A percentile compares a stretch with the other conserved stretches of the same genome.
These are phyloP conservation scores for Neurospora intermedia DNA, from an alignment of 495 filamentous ascomycete genomes.

Conservation along the genomic window DNA sequence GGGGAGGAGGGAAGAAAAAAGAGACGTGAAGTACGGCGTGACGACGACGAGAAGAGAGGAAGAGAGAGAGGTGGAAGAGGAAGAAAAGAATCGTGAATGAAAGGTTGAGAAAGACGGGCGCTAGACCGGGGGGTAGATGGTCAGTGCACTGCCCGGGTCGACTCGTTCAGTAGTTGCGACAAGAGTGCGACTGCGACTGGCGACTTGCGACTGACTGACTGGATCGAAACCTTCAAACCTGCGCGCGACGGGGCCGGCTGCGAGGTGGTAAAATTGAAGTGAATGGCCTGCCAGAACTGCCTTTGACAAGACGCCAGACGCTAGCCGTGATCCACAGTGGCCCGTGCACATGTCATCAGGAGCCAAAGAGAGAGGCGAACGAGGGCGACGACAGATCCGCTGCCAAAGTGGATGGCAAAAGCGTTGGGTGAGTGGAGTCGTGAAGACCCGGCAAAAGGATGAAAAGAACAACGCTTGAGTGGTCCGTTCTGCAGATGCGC, in stretches of 20 bases:
- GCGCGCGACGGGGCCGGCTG: background rate
- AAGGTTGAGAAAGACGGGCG: slow-evolving; percentile 4
- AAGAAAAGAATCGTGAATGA: slow-evolving; percentile 16
- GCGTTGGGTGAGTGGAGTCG: background rate
- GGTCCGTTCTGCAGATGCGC: background rate
- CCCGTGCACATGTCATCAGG: background rate
- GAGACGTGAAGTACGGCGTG: slow-evolving; percentile 6
- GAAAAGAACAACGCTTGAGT: background rate
- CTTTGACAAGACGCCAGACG: background rate
- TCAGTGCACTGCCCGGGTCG: background rate
- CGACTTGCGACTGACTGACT: background rate
- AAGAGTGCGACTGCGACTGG: slow-evolving; percentile 1
- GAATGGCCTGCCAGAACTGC: background rate
- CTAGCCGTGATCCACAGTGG: background rate
- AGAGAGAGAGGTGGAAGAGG: slow-evolving; percentile 15
- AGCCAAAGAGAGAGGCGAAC: background rate
- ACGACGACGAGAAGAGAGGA: slow-evolving; percentile 14
- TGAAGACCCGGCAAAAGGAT: background rate
- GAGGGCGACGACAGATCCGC: background rate
- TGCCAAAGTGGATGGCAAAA: background rate
- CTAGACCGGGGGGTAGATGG: slow-evolving; percentile 6
- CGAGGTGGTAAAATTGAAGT: background rate
- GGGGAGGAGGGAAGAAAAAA: slow-evolving; percentile 8
- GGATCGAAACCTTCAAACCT: background rate
- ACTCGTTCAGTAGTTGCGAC: slow-evolving; percentile 5